Percentiles rank a stretch among this genome's conserved stretches.
Conservation (phyloP, 331 rosid genomes). For the Cydonia oblonga region DNA sequence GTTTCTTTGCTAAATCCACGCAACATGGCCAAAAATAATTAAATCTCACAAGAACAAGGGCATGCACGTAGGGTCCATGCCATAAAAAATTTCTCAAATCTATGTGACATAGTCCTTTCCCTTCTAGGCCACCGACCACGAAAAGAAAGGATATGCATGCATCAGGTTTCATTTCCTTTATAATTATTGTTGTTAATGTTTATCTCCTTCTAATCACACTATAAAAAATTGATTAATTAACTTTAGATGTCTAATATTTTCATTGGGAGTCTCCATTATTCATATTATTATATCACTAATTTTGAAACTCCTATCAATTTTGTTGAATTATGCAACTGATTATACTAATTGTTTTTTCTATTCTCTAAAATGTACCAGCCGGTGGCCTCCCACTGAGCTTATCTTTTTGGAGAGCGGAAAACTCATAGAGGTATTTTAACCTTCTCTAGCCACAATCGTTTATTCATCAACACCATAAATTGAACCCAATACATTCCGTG, state of each 20-base stretch:
- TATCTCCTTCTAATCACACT: neutral
- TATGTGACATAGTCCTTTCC: neutral
- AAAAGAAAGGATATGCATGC: conserved; percentile 11
- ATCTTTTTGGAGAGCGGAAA: no score
- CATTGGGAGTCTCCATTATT: neutral
- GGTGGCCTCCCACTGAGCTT: no score
- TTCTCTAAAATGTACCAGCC: no score
- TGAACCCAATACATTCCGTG: no score
- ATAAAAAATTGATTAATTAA: neutral
- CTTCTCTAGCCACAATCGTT: rapidly evolving
- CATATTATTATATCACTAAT: neutral
- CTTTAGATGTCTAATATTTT: neutral
- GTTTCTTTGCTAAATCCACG: no score
- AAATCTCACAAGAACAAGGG: neutral
- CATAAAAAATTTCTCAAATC: conserved; percentile 7
- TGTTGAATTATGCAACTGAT: no score
- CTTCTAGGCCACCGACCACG: conserved; percentile 5
- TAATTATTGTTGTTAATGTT: neutral
- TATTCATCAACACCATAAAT: no score
- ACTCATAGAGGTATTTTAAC: no score
- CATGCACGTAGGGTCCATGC: neutral
- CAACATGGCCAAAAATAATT: neutral
- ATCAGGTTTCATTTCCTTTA: neutral
- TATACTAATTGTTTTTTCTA: no score
- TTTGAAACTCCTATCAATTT: no score